A percentile compares a stretch with the other conserved stretches of the same genome.
Conservation (phyloP, 2,329 filamentous ascomycete genomes). For the Colletotrichum sp. region DNA sequence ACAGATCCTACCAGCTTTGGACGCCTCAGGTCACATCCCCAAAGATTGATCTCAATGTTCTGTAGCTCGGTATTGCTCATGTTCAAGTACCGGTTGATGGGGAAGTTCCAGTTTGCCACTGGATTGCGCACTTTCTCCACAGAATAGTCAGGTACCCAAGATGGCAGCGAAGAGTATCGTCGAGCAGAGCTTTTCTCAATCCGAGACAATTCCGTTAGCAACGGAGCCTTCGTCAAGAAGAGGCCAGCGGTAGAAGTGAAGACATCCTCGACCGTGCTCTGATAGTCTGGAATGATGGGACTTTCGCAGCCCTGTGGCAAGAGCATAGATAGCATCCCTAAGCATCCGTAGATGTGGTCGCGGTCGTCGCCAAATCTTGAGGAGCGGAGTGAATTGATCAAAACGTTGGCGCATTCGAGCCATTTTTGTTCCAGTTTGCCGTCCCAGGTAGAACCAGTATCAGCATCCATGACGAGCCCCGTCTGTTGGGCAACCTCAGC, state of each 20-base stretch:
- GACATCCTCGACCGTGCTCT: background rate
- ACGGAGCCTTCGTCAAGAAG: background rate
- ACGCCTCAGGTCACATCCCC: background rate
- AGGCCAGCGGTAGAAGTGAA: background rate
- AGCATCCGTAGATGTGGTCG: constrained; percentile 24
- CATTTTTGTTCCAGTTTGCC: background rate
- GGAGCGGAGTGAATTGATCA: constrained; percentile 3
- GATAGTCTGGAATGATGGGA: constrained; percentile 10
- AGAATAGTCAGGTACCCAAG: constrained; percentile 16
- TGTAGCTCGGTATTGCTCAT: background rate
- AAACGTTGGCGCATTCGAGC: background rate
- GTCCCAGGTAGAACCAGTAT: background rate
- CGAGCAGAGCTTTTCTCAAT: background rate
- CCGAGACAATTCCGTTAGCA: background rate
- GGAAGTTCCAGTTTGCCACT: background rate
- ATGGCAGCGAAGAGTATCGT: background rate
- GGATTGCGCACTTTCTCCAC: background rate
- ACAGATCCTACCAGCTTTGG: background rate
- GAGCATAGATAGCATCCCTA: constrained; percentile 2
- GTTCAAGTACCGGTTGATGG: background rate
- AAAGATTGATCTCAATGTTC: too few relatives aligned
- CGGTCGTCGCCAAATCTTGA: constrained; percentile 19
- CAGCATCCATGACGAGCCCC: background rate
- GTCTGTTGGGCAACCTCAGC: background rate
- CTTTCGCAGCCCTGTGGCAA: background rate